Conservation (phyloP, 108 stramenopile genomes). For the Nitzschia sp. region DNA sequence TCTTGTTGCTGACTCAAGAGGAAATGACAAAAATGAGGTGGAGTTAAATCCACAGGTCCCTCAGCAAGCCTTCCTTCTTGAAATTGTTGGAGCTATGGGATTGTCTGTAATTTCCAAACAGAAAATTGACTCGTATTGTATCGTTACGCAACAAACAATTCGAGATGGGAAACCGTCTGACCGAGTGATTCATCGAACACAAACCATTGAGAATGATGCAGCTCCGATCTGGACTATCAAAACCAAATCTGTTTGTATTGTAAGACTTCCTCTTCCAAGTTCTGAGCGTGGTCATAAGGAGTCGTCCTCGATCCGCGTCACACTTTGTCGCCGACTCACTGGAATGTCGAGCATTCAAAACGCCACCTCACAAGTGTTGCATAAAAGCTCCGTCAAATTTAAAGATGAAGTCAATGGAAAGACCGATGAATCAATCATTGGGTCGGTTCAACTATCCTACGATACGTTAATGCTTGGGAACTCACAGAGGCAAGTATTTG, state of each 20-base stretch:
- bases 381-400: not conserved
- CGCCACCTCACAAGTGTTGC: no score
- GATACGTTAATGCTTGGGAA: conserved; percentile 7
- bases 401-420: no score
- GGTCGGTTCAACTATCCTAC: conserved; percentile 1
- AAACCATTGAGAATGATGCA: conserved; percentile 28
- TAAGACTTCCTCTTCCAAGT: not conserved
- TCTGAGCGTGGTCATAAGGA: not conserved
- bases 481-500: conserved; percentile 28
- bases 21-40: not conserved
- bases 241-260: conserved; percentile 36
- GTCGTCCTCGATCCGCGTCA: not conserved
- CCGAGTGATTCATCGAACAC: conserved; percentile 35
- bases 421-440: not conserved
- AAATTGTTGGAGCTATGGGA: conserved; percentile 39
- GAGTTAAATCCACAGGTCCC: not conserved
- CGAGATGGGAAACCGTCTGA: not conserved
- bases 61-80: conserved; percentile 19
- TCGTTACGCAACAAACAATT: conserved; percentile 14
- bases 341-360: not conserved
- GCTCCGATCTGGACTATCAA: conserved; percentile 45
- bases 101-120: not conserved
- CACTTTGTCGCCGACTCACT: conserved; percentile 7
- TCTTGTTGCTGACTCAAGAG: no score
- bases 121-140: conserved; percentile 29